Evolutionary conservation across 352 stramenopile genomes (phyloP).

Genomic region (Globisporangium carolinianum): DNA sequence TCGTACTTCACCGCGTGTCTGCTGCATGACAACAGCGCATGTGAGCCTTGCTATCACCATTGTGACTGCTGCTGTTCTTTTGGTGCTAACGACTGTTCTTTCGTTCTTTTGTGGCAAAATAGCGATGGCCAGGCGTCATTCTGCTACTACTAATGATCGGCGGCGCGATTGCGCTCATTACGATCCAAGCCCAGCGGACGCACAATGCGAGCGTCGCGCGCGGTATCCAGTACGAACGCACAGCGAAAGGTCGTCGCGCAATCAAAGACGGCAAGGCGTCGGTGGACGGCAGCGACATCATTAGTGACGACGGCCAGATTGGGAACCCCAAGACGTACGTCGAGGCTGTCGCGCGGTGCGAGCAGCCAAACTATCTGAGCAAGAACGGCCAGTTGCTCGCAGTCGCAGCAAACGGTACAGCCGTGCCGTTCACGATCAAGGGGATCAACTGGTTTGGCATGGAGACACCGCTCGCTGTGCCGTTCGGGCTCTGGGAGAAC

Average conservation of each 20-base stretch:
- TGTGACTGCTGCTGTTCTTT: neutral
- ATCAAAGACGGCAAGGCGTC: constrained; percentile 20
- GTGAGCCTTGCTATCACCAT: no score
- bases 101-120: neutral
- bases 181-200: constrained; percentile 7
- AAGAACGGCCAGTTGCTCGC: constrained; percentile 61
- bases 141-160: constrained; percentile 20
- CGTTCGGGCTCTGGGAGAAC: constrained; percentile 79
- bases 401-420: constrained; percentile 57
- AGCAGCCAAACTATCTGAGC: constrained; percentile 67
- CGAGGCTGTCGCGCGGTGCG: constrained; percentile 28
- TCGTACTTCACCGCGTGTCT: neutral
- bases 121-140: constrained; percentile 27
- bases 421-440: constrained; percentile 65
- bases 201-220: constrained; percentile 8
- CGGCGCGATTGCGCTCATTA: constrained; percentile 13
- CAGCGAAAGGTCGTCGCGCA: constrained; percentile 8
- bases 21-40: no score
- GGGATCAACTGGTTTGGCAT: constrained; percentile 79
- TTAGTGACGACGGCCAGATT: constrained; percentile 42
- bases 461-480: constrained; percentile 56
- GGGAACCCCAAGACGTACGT: constrained; percentile 48
- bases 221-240: constrained; percentile 5
- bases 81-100: neutral
- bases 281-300: constrained; percentile 17